Evolutionary conservation across 1,139 yeast genomes (phyloP).

Genomic region (Yamadazyma conglobata): DNA sequence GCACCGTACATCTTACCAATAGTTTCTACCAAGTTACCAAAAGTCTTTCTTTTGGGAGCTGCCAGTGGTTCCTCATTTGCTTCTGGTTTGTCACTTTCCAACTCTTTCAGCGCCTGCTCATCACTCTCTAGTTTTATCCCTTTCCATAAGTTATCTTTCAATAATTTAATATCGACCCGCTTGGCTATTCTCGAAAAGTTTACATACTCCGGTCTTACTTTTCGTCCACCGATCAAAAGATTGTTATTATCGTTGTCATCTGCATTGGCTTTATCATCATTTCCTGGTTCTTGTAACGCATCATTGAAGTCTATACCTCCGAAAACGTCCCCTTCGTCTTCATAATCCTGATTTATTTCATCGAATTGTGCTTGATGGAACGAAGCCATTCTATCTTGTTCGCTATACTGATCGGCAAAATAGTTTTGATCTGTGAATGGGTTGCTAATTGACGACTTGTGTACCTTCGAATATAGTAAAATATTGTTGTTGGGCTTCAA

Average conservation of each 20-base stretch:
- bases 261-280: slow-evolving; percentile 20
- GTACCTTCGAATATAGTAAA: slow-evolving; percentile 25
- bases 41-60: slow-evolving; percentile 17
- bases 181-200: slow-evolving; percentile 80
- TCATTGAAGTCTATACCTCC: slow-evolving; percentile 48
- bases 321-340: slow-evolving; percentile 33
- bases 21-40: slow-evolving; percentile 47
- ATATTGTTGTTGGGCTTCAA: slow-evolving; percentile 57
- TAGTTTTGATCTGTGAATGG: slow-evolving; percentile 60
- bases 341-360: slow-evolving; percentile 38
- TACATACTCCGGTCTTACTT: slow-evolving; percentile 58
- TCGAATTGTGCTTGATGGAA: slow-evolving; percentile 47
- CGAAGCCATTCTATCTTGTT: slow-evolving; percentile 36
- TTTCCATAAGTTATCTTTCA: slow-evolving; percentile 84
- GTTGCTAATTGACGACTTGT: slow-evolving; percentile 11
- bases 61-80: slow-evolving; percentile 3
- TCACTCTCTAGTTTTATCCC: slow-evolving; percentile 31
- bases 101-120: slow-evolving; percentile 9
- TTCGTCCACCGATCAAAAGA: slow-evolving; percentile 36
- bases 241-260: slow-evolving; percentile 11
- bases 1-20: slow-evolving; percentile 52
- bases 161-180: slow-evolving; percentile 72
- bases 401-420: slow-evolving; percentile 68
- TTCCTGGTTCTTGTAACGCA: slow-evolving; percentile 28
- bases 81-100: slow-evolving; percentile 11